A percentile compares a stretch with the other conserved stretches of the same genome.
Conservation (phyloP, 2,329 filamentous ascomycete species). For the Monosporascus ibericus region DNA sequence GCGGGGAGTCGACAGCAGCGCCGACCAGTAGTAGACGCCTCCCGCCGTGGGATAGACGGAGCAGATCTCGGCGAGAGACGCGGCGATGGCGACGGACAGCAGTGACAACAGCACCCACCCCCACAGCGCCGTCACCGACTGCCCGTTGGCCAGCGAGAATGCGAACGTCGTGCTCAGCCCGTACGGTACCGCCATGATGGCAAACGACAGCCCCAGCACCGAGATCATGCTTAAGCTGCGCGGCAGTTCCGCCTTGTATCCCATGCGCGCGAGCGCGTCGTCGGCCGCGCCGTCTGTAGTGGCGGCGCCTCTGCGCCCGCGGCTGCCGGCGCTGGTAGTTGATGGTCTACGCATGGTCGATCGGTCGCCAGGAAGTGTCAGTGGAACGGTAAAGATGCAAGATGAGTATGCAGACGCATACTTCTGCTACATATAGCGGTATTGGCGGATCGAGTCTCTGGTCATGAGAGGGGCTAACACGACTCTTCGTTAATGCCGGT, state of each 20-base stretch:
- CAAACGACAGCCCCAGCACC: constrained; percentile 62
- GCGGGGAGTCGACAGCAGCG: constrained; percentile 58
- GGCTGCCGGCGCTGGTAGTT: background rate
- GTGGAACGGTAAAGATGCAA: no score
- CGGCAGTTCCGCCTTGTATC: constrained; percentile 61
- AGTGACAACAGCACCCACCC: constrained; percentile 63
- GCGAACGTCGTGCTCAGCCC: constrained; percentile 63
- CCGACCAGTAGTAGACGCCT: constrained; percentile 66
- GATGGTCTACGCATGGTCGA: background rate
- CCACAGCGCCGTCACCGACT: constrained; percentile 63
- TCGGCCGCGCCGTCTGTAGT: constrained; percentile 35
- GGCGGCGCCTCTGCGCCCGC: background rate
- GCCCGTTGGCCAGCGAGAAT: constrained; percentile 62
- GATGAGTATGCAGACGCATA: no score
- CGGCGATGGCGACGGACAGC: constrained; percentile 57
- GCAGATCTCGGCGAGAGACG: constrained; percentile 63
- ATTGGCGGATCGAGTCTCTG: background rate
- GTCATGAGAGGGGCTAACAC: background rate
- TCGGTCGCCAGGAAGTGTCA: background rate
- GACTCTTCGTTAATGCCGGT: background rate
- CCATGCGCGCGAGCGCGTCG: constrained; percentile 58
- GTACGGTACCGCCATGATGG: constrained; percentile 68
- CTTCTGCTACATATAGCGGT: no score
- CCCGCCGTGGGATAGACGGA: constrained; percentile 63
- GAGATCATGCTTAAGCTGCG: constrained; percentile 61